phyloP scores from a whole-genome alignment of 1,284 basidiomycete species.

The Flammula alnicola region DNA sequence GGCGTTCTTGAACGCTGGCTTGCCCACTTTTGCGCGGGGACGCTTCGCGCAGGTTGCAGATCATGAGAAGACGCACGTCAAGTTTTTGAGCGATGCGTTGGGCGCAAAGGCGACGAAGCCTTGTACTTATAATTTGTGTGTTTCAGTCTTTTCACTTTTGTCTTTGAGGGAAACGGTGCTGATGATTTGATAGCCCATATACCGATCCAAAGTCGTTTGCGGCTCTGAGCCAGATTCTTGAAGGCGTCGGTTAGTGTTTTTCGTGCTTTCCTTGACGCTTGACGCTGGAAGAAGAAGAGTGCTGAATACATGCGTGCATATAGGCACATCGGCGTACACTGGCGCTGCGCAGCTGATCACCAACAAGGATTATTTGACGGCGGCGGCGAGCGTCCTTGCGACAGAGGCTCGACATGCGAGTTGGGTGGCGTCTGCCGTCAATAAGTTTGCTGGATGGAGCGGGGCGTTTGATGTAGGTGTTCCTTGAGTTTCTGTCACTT shows the following conservation, averaged over 20 bases:
- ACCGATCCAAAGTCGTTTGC: constrained; percentile 55
- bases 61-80: constrained; percentile 59
- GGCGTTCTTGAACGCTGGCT: constrained; percentile 59
- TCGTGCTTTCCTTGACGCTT: no score
- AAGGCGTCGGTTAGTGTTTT: constrained; percentile 48
- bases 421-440: constrained; percentile 53
- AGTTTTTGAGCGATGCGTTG: constrained; percentile 46
- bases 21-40: constrained; percentile 47
- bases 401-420: constrained; percentile 51
- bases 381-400: constrained; percentile 45
- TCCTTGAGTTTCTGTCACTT: no score
- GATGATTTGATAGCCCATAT: constrained; percentile 47
- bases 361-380: constrained; percentile 41
- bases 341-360: constrained; percentile 54
- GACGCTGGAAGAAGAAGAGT: no score
- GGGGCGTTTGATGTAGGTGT: constrained; percentile 46
- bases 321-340: constrained; percentile 57
- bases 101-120: constrained; percentile 54
- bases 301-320: no score
- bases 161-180: background rate
- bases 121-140: constrained; percentile 65
- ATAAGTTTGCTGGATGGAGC: constrained; percentile 52
- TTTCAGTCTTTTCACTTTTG: constrained; percentile 7
- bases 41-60: constrained; percentile 56
- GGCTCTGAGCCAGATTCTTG: constrained; percentile 57